phyloP scores from a whole-genome alignment of 2,329 filamentous ascomycete genomes.

The Penicillium sp. region DNA sequence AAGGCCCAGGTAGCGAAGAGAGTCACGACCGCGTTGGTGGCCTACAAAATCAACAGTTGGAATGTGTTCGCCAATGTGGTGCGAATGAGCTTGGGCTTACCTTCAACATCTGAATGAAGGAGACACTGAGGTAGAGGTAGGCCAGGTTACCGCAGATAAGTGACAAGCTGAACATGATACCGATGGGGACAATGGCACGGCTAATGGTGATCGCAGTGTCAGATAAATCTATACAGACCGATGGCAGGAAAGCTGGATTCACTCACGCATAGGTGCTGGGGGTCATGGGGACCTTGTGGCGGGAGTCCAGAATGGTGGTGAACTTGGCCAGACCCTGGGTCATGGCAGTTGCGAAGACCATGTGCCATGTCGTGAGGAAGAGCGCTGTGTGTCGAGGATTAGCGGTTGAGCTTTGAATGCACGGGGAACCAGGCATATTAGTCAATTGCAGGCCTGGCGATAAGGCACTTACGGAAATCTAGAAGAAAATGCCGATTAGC shows the following conservation, averaged over 20 bases:
- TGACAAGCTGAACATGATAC: slow-evolving; percentile 92
- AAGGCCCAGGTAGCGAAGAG: slow-evolving; percentile 85
- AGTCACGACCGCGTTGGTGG: slow-evolving; percentile 90
- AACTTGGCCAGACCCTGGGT: slow-evolving; percentile 90
- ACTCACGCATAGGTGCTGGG: slow-evolving; percentile 74
- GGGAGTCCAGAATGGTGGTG: slow-evolving; percentile 83
- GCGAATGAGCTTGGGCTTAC: slow-evolving; percentile 42
- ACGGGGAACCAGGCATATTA: not conserved
- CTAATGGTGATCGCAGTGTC: slow-evolving; percentile 12
- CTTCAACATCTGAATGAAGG: slow-evolving; percentile 99
- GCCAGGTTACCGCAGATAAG: slow-evolving; percentile 96
- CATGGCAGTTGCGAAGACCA: slow-evolving; percentile 87
- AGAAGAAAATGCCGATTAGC: slow-evolving; percentile 16
- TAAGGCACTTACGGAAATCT: slow-evolving; percentile 49
- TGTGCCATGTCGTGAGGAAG: slow-evolving; percentile 89
- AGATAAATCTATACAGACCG: not conserved
- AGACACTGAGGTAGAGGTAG: slow-evolving; percentile 91
- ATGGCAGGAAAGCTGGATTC: not conserved
- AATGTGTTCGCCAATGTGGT: not conserved
- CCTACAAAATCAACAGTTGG: slow-evolving; percentile 51
- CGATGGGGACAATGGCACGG: slow-evolving; percentile 90
- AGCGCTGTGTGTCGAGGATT: slow-evolving; percentile 39
- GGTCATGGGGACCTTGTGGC: slow-evolving; percentile 96
- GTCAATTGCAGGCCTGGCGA: not conserved
- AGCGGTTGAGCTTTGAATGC: not conserved